These are phyloP conservation scores for Coemansia sp. DNA, from an alignment of 192 early-diverging fungal genomes.

Conservation along the genomic window DNA sequence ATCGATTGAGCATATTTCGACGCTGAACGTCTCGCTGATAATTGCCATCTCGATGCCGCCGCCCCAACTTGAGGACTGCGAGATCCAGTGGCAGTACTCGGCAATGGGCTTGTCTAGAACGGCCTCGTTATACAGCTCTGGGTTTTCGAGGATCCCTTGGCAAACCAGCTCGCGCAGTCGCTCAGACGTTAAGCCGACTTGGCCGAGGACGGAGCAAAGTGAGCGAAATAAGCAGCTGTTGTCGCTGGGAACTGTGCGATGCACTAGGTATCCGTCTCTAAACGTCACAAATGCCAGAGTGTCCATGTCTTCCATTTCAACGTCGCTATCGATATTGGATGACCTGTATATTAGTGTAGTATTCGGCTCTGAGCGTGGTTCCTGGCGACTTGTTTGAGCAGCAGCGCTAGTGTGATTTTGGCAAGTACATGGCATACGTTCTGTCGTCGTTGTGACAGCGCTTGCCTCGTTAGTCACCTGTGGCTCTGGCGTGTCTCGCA, in stretches of 20 bases:
- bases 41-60: constrained; percentile 58
- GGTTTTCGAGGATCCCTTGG: constrained; percentile 45
- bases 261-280: constrained; percentile 29
- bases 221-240: constrained; percentile 64
- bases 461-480: not conserved
- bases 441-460: not conserved
- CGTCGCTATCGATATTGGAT: not conserved
- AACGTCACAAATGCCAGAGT: constrained; percentile 2
- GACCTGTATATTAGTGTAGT: not conserved
- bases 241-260: constrained; percentile 52
- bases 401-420: not conserved
- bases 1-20: constrained; percentile 68
- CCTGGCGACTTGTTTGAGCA: not conserved
- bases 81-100: constrained; percentile 63
- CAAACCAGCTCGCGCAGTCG: constrained; percentile 40
- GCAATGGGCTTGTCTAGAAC: constrained; percentile 51
- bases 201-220: constrained; percentile 34
- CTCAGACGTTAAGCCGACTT: constrained; percentile 6
- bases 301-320: not conserved
- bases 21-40: constrained; percentile 51
- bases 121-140: constrained; percentile 54
- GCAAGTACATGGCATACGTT: not conserved
- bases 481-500: not conserved
- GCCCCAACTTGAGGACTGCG: constrained; percentile 61
- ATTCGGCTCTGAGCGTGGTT: not conserved